Evolutionary conservation across 768 basidiomycete genomes (phyloP).

Genomic region (Naganishia vishniacii): DNA sequence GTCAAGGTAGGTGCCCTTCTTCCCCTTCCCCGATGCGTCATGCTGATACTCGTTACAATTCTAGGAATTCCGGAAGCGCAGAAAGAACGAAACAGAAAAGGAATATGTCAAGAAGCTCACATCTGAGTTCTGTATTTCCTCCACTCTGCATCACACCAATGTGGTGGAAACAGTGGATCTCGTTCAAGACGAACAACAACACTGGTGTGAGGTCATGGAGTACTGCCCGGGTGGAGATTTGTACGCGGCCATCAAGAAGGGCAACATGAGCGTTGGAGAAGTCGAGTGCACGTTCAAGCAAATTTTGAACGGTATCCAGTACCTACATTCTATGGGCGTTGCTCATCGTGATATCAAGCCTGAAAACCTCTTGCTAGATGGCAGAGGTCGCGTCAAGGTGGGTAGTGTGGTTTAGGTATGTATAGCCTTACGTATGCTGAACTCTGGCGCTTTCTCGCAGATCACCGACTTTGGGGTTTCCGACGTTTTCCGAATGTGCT

Average conservation of each 20-base stretch:
- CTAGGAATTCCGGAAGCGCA: slow-evolving; percentile 94
- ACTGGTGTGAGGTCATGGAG: slow-evolving; percentile 99
- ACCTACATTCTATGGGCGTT: slow-evolving; percentile 92
- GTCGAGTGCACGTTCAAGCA: slow-evolving; percentile 98
- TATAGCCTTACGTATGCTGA: slow-evolving; percentile 10
- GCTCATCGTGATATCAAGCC: slow-evolving; percentile 98
- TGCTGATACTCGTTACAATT: slow-evolving; percentile 22
- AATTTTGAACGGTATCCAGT: slow-evolving; percentile 77
- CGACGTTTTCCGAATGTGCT: slow-evolving; percentile 96
- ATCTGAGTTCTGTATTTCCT: slow-evolving; percentile 97
- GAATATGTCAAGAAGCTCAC: slow-evolving; percentile 99
- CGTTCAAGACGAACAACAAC: slow-evolving; percentile 91
- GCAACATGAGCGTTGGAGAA: slow-evolving; percentile 81
- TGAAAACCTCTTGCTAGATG: slow-evolving; percentile 93
- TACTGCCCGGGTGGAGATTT: slow-evolving; percentile 97
- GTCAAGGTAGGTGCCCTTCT: slow-evolving; percentile 67
- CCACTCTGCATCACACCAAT: slow-evolving; percentile 86
- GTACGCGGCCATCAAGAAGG: slow-evolving; percentile 98
- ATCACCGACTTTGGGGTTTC: slow-evolving; percentile 98
- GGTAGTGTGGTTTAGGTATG: slow-evolving; percentile 5
- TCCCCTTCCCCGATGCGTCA: background rate
- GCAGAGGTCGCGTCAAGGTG: slow-evolving; percentile 87
- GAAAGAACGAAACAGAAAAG: slow-evolving; percentile 97
- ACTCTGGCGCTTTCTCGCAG: no score
- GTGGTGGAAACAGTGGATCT: slow-evolving; percentile 98